phyloP scores from a whole-genome alignment of 345 rosid species.

The Eucalyptus victrix region DNA sequence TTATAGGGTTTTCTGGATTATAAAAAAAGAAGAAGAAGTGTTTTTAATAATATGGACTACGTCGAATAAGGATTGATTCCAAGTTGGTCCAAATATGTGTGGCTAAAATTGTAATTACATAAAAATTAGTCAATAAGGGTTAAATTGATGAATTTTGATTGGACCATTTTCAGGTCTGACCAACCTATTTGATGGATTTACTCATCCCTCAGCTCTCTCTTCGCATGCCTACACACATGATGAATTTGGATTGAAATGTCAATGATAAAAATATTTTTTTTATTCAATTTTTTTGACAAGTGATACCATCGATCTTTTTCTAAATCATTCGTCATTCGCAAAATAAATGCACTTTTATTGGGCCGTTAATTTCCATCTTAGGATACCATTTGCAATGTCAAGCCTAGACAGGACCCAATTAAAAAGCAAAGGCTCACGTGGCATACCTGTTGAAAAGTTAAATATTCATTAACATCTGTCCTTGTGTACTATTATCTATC shows the following conservation, averaged over 20 bases:
- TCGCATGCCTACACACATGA: neutral
- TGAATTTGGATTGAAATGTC: neutral
- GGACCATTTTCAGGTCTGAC: rapidly evolving
- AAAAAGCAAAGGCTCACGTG: neutral
- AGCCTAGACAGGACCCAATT: neutral
- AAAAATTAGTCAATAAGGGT: neutral
- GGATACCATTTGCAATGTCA: neutral
- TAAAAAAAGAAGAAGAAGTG: neutral
- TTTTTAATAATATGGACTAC: neutral
- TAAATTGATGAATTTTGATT: neutral
- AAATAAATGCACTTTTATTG: neutral
- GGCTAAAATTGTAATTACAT: neutral
- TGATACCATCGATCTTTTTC: neutral
- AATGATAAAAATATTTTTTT: no score
- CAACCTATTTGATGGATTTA: rapidly evolving
- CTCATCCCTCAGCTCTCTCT: rapidly evolving
- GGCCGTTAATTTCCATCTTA: neutral
- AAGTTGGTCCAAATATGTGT: rapidly evolving
- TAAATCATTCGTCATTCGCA: neutral
- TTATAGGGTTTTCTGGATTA: rapidly evolving
- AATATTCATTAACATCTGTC: neutral
- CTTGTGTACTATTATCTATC: neutral
- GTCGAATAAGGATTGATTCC: rapidly evolving
- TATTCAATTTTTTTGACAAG: no score
- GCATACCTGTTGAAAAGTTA: neutral